Evolutionary conservation across 2,329 filamentous ascomycete species (phyloP), one percentile per base, ranked within the genome.

Genomic region (Claviceps spartinae): DNA sequence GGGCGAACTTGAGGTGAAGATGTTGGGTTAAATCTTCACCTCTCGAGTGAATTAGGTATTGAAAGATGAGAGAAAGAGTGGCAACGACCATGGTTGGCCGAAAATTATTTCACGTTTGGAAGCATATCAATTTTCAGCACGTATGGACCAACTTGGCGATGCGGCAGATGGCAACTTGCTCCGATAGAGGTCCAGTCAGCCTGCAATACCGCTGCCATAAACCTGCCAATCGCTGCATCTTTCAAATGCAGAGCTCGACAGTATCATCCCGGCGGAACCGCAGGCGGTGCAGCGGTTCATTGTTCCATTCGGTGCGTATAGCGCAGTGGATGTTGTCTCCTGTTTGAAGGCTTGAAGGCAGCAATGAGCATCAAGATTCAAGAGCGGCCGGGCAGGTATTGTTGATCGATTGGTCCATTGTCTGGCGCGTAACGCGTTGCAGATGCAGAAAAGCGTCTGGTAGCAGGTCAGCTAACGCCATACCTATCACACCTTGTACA

Each of bases 81-180:
- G 4, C 30, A 30, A 30, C 3, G 26, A 30, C 8, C 26, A 30
- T 30, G 8, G 26, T 30, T 30, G 26, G 8, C 26, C 26, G 8
- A 30, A 7, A 30, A 30, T 30, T 8, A 30, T 30, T 9, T 9
- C 9, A 30, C 9, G 30, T 30, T 30, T 30, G 30, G 3, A 11
- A 30, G 30, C 30, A 9, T 9, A 11, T 30, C 8, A 3, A 30
- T 45, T 45, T 30, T 14, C 24, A 45, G 5, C 43, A 11, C 11
- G 22, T 11, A 11, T 49, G 22, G 30, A 36, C 49, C 48, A 46
- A 51, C 45, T 24, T 51, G 51, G 45, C 48, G 14, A 50, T 37
- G 20, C 34, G 41, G 46, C 26, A 52, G 41, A 46, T 44, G 40
- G 46, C 26, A 52, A 22, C 26, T 44, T 36, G 47, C 42, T 30